Percentiles rank a stretch among this genome's conserved stretches.
These are phyloP conservation scores for Penicillium flavigenum DNA, from an alignment of 495 filamentous ascomycete genomes.

Conservation along the genomic window DNA sequence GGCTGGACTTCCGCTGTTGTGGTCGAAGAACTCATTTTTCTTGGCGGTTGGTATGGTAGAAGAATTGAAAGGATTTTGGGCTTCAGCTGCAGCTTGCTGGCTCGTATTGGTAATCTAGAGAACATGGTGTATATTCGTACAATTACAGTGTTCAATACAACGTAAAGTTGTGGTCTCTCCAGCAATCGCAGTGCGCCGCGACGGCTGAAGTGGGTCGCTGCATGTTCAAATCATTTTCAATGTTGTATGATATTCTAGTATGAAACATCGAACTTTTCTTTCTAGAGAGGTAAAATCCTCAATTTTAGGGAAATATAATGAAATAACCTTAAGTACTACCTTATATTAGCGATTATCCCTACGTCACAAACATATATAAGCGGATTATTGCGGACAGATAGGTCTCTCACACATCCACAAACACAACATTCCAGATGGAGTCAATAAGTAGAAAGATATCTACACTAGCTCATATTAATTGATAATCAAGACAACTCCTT, in stretches of 20 bases:
- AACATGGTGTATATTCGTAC: slow-evolving; percentile 2
- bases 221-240: slow-evolving; percentile 1
- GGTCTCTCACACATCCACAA: neutral
- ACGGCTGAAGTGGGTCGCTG: slow-evolving; percentile 21
- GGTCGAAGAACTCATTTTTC: slow-evolving; percentile 19
- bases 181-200: slow-evolving; percentile 14
- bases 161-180: neutral
- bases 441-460: neutral
- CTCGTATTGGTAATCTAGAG: slow-evolving; percentile 6
- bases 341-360: neutral
- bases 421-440: neutral
- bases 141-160: neutral
- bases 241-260: neutral
- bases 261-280: neutral
- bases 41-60: neutral
- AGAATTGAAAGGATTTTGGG: slow-evolving; percentile 4
- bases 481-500: neutral
- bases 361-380: neutral
- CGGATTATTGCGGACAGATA: neutral
- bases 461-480: neutral
- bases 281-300: neutral
- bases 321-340: too few species aligned
- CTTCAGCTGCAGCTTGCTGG: neutral
- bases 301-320: neutral
- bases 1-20: slow-evolving; percentile 27